Evolutionary conservation across 225 moss, liverwort and hornwort genomes (phyloP).

Genomic region (Pleurozium schreberi): DNA sequence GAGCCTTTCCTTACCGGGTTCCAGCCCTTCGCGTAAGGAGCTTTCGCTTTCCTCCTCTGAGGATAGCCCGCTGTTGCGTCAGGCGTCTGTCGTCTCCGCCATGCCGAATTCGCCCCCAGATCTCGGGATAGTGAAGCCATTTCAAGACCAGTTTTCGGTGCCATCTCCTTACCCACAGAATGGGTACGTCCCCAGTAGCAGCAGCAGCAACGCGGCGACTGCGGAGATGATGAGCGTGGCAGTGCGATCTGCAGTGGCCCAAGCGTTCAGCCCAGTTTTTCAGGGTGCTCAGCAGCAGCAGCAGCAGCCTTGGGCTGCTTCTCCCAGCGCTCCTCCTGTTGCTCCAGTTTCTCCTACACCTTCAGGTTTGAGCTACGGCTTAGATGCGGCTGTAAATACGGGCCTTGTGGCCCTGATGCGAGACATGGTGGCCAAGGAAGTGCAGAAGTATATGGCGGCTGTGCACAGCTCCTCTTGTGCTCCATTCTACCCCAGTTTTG

Average conservation of each 20-base stretch:
- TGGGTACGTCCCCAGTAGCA: background rate
- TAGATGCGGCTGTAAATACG: constrained; percentile 78
- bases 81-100: constrained; percentile 3
- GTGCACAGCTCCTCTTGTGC: constrained; percentile 51
- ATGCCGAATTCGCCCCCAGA: background rate
- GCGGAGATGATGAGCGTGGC: constrained; percentile 73
- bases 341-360: background rate
- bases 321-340: background rate
- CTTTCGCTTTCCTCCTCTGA: background rate
- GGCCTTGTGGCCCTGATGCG: constrained; percentile 75
- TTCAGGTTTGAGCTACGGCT: constrained; percentile 39
- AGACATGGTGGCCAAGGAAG: constrained; percentile 92
- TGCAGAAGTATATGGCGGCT: constrained; percentile 74
- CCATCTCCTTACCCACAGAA: background rate
- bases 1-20: constrained; percentile 70
- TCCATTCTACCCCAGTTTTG: constrained; percentile 39
- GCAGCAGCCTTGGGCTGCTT: background rate
- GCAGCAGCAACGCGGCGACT: constrained; percentile 7
- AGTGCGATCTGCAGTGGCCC: constrained; percentile 71
- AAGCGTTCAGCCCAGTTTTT: constrained; percentile 44
- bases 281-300: constrained; percentile 1
- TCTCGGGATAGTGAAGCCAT: background rate
- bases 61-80: constrained; percentile 4
- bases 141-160: constrained; percentile 5
- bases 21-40: constrained; percentile 22